Percentiles rank a stretch among this genome's conserved stretches.
Conservation (phyloP, 176 grass and related monocot species). For the Carex kokanica region DNA sequence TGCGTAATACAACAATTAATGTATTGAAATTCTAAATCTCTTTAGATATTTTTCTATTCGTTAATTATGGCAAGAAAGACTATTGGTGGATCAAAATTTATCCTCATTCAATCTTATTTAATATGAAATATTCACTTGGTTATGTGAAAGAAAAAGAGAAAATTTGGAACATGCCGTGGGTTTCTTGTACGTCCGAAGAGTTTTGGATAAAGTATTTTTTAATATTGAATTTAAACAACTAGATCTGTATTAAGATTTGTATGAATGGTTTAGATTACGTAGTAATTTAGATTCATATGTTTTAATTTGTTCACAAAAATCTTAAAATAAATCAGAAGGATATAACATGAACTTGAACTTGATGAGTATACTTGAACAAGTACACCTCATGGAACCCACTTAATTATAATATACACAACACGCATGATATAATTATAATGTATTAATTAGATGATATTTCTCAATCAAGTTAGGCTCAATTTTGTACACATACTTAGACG, state of each 20-base stretch:
- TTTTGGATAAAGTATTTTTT: too few relatives aligned
- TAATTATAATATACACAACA: not conserved
- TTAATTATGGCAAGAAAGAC: not conserved
- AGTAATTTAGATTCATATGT: too few relatives aligned
- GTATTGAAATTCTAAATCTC: not conserved
- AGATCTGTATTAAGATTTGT: too few relatives aligned
- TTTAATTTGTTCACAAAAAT: too few relatives aligned
- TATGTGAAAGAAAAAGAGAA: not conserved
- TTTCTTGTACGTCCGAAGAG: too few relatives aligned
- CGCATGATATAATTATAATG: not conserved
- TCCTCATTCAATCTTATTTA: not conserved
- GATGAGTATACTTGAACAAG: not conserved
- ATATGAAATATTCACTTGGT: not conserved
- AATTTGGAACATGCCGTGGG: too few relatives aligned
- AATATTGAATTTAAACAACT: too few relatives aligned
- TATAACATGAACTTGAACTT: not conserved
- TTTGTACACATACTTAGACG: constrained; percentile 5
- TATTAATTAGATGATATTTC: constrained; percentile 14
- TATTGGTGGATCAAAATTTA: not conserved
- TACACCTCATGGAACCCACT: not conserved
- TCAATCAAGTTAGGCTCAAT: constrained; percentile 17
- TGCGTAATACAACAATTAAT: too few relatives aligned
- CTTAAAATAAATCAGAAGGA: too few relatives aligned
- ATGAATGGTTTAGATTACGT: too few relatives aligned
- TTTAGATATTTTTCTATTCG: not conserved